Evolutionary conservation across 1,139 yeast species (phyloP).

Genomic region (Candida neerlandica): DNA sequence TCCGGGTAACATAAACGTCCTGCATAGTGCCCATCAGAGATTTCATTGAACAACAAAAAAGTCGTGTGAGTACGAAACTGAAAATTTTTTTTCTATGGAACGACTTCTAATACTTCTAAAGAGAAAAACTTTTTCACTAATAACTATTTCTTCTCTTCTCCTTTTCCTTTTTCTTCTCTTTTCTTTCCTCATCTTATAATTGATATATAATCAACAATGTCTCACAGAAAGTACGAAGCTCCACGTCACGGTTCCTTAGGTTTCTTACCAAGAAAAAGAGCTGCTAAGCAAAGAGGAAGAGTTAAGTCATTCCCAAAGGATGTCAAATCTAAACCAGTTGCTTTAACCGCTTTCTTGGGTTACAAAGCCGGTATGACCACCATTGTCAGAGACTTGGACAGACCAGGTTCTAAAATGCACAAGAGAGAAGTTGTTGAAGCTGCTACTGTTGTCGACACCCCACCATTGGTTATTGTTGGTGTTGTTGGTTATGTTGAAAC

Average conservation of each 20-base stretch:
- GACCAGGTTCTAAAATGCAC: constrained; percentile 99
- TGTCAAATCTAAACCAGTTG: constrained; percentile 97
- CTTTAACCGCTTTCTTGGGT: constrained; percentile 99
- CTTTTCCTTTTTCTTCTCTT: constrained; percentile 11
- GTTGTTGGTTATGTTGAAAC: constrained; percentile 99
- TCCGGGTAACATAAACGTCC: constrained; percentile 11
- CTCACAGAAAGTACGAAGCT: constrained; percentile 99
- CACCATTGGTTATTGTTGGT: constrained; percentile 98
- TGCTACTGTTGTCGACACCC: constrained; percentile 98
- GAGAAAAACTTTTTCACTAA: constrained; percentile 10
- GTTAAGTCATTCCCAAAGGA: constrained; percentile 99
- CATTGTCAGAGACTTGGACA: constrained; percentile 99
- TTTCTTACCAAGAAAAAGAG: constrained; percentile 99
- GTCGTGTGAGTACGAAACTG: constrained; percentile 10
- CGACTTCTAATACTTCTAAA: background rate
- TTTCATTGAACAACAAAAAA: background rate
- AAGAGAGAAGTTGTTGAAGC: constrained; percentile 99
- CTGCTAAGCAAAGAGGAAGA: constrained; percentile 98
- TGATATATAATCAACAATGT: constrained; percentile 55
- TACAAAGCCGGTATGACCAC: constrained; percentile 99
- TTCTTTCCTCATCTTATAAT: constrained; percentile 26
- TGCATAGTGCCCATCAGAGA: constrained; percentile 1
- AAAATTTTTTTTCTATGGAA: constrained; percentile 13
- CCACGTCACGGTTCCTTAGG: constrained; percentile 99
- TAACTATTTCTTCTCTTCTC: constrained; percentile 5